phyloP scores from a whole-genome alignment of 2,329 filamentous ascomycete genomes.

The Phyllosticta paracitricarpa region DNA sequence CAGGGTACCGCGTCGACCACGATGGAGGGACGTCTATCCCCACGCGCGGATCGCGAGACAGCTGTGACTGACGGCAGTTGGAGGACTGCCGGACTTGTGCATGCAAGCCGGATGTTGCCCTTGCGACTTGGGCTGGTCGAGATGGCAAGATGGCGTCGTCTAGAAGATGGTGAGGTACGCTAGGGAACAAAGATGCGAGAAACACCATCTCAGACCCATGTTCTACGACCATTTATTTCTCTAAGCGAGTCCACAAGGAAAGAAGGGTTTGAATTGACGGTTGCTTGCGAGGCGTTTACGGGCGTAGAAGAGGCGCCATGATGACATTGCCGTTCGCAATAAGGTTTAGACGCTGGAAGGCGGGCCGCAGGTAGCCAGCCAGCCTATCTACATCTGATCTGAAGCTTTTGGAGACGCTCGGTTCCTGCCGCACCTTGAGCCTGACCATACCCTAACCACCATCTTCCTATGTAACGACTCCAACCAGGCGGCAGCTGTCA shows the following conservation, averaged over 20 bases:
- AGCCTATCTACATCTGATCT: not conserved
- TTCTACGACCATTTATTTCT: too few species aligned
- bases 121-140: not conserved
- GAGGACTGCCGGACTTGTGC: not conserved
- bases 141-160: not conserved
- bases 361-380: not conserved
- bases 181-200: not conserved
- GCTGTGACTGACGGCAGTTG: not conserved
- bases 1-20: not conserved
- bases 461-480: not conserved
- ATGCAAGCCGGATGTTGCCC: not conserved
- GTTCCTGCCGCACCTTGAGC: not conserved
- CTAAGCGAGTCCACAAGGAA: not conserved
- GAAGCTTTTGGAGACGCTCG: not conserved
- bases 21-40: not conserved
- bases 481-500: not conserved
- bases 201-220: not conserved
- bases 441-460: not conserved
- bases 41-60: not conserved
- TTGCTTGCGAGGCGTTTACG: not conserved
- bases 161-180: not conserved
- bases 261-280: not conserved
- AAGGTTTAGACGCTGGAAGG: not conserved
- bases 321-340: not conserved
- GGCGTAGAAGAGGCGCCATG: not conserved